These are phyloP conservation scores for Candida rishiriensis DNA, from an alignment of 805 yeast species.

Conservation along the genomic window DNA sequence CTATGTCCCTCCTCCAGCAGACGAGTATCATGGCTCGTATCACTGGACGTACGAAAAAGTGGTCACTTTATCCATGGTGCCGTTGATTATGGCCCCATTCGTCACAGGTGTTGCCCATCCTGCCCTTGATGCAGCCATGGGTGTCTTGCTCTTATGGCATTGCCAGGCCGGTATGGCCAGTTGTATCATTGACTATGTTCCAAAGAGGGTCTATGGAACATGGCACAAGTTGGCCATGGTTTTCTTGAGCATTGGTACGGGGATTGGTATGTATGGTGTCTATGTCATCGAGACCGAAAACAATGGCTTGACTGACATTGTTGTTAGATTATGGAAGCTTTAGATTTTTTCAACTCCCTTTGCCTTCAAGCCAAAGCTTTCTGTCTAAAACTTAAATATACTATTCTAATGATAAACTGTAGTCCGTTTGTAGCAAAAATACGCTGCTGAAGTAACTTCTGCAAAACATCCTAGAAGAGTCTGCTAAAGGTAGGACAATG, in stretches of 20 bases:
- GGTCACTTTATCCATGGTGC: conserved; percentile 67
- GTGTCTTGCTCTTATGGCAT: conserved; percentile 67
- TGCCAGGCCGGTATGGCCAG: conserved; percentile 82
- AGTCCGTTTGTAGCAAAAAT: too few relatives aligned
- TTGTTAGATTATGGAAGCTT: conserved; percentile 59
- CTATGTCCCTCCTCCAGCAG: conserved; percentile 56
- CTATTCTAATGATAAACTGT: too few relatives aligned
- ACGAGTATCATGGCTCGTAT: conserved; percentile 71
- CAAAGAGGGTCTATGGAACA: conserved; percentile 75
- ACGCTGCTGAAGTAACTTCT: too few relatives aligned
- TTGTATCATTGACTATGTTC: conserved; percentile 91
- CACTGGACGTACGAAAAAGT: conserved; percentile 92
- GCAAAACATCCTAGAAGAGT: too few relatives aligned
- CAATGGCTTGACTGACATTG: conserved; percentile 69
- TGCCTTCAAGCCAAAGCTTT: too few relatives aligned
- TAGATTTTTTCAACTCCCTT: conserved; percentile 1
- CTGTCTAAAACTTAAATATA: too few relatives aligned
- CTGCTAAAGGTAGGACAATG: too few relatives aligned
- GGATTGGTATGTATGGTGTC: conserved; percentile 69
- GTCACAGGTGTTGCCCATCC: conserved; percentile 65
- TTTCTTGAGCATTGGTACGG: conserved; percentile 68
- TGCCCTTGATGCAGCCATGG: conserved; percentile 71
- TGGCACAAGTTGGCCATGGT: conserved; percentile 67
- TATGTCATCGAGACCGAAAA: conserved; percentile 77
- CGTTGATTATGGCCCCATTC: conserved; percentile 72